Evolutionary conservation across 2,329 filamentous ascomycete species (phyloP).

Genomic region (Cordyceps farinosa): DNA sequence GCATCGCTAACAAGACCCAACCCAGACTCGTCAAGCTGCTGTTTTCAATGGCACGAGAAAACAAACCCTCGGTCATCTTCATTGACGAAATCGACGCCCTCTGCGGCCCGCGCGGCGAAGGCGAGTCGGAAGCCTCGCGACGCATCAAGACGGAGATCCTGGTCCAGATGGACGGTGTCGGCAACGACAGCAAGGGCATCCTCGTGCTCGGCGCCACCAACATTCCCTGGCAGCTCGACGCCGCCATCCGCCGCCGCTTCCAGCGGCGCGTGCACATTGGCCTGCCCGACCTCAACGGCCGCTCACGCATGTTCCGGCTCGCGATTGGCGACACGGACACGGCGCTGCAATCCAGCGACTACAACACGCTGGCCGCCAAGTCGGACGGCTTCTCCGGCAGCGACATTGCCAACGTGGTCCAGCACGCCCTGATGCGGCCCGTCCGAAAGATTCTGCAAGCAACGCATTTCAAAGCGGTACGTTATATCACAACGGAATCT

Average conservation of each 20-base stretch:
- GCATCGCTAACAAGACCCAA: slow-evolving; percentile 22
- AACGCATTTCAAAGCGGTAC: slow-evolving; percentile 93
- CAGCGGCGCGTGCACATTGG: slow-evolving; percentile 95
- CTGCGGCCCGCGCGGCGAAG: slow-evolving; percentile 87
- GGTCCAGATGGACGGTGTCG: slow-evolving; percentile 98
- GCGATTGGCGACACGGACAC: slow-evolving; percentile 92
- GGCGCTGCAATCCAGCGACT: slow-evolving; percentile 74
- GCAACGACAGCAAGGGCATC: slow-evolving; percentile 90
- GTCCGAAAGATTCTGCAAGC: slow-evolving; percentile 95
- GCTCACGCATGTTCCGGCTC: slow-evolving; percentile 93
- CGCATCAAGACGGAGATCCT: slow-evolving; percentile 98
- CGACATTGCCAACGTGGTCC: slow-evolving; percentile 93
- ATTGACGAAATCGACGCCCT: slow-evolving; percentile 98
- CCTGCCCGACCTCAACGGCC: slow-evolving; percentile 78
- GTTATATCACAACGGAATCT: slow-evolving; percentile 20
- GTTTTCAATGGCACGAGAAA: slow-evolving; percentile 97
- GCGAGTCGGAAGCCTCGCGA: slow-evolving; percentile 93
- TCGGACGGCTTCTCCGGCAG: slow-evolving; percentile 94
- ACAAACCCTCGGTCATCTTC: slow-evolving; percentile 97
- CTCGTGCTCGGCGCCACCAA: slow-evolving; percentile 95
- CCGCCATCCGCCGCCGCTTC: slow-evolving; percentile 92
- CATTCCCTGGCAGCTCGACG: slow-evolving; percentile 97
- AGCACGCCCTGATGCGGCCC: slow-evolving; percentile 95
- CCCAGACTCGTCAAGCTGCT: slow-evolving; percentile 86
- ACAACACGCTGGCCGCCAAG: slow-evolving; percentile 70